Evolutionary conservation across 208 protist genomes (phyloP), one percentile per base, ranked within the genome.

Genomic region (Tetramitus jugosus): DNA sequence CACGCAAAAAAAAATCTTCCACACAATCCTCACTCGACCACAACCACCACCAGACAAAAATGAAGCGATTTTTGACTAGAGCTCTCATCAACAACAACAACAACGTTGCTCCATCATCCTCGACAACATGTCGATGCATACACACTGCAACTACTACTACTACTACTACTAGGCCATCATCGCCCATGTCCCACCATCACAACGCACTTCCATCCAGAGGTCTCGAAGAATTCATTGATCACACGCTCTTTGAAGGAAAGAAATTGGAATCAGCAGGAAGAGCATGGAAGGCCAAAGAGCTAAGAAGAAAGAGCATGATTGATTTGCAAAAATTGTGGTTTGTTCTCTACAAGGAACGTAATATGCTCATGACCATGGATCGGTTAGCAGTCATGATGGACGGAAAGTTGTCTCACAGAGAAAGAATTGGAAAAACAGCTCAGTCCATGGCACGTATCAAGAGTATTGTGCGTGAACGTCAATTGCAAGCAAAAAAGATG

Each of bases 251-350:
- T 35, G 67, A 74, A 74, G 67, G 67, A 33, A 53, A 45, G 35
- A 7, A 35, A 53, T 33, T 49, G 3, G 67, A 53, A 53, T 26
- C n/a, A 13, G 6, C 35, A 40, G 67, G 67, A 74, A 74, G 67
- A 53, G 29, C n/a, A 20, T 74, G 67, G 67, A 13, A 23, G 33
- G 13, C 53, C 10, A 33, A 35, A 33, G 67, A 74, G 26, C 6
- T 74, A 23, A 13, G 67, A 33, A 53, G 2, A 39, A 74, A 74
- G 37, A 43, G 31, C 23, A 10, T 39, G 3, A n/a, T 10, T 10
- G 67, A 74, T 53, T 53, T 74, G 39, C 23, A 45, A 74, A 45
- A 74, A 74, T 37, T 74, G 10, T 74, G 67, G 67, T 23, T 74
- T 33, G 67, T 74, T 53, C 39, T 74, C 17, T 42, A 39, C 10